Percentiles rank a stretch among this genome's conserved stretches.
Conservation (phyloP, 176 grass and related monocot species). For the Avena sativa region DNA sequence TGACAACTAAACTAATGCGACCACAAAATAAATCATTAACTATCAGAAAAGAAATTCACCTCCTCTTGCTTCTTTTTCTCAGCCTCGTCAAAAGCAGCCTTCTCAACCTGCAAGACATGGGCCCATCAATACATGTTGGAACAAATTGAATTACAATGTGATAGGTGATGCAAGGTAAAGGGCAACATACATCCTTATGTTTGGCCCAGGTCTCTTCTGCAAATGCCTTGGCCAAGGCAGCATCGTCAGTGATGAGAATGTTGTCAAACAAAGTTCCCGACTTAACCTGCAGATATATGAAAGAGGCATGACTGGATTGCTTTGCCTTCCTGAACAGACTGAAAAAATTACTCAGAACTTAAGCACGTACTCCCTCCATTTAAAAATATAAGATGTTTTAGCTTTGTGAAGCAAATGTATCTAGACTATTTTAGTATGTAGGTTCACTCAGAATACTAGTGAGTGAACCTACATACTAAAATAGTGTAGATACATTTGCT, state of each 20-base stretch:
- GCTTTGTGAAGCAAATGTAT: too few species aligned
- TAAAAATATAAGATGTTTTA: too few species aligned
- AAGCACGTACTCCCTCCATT: neutral
- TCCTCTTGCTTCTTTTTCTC: slow-evolving; percentile 93
- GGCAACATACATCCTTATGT: slow-evolving; percentile 66
- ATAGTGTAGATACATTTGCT: too few species aligned
- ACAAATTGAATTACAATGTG: neutral
- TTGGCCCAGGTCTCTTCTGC: slow-evolving; percentile 89
- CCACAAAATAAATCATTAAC: neutral
- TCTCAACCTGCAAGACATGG: slow-evolving; percentile 67
- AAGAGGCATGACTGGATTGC: neutral
- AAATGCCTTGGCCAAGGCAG: slow-evolving; percentile 77
- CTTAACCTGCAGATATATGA: slow-evolving; percentile 69
- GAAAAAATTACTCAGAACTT: neutral
- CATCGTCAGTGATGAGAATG: slow-evolving; percentile 78
- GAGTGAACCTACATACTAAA: too few species aligned
- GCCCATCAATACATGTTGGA: neutral
- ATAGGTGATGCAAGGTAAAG: neutral
- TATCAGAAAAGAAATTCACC: slow-evolving; percentile 52
- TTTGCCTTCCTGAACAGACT: neutral
- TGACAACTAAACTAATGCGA: neutral
- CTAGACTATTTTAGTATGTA: too few species aligned
- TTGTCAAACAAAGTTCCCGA: slow-evolving; percentile 93
- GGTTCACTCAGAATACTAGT: too few species aligned
- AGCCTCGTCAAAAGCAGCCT: slow-evolving; percentile 88